Percentiles rank a stretch among this genome's conserved stretches.
Evolutionary conservation across 495 filamentous ascomycete species (phyloP).

Genomic region (Penicillium argentinense): DNA sequence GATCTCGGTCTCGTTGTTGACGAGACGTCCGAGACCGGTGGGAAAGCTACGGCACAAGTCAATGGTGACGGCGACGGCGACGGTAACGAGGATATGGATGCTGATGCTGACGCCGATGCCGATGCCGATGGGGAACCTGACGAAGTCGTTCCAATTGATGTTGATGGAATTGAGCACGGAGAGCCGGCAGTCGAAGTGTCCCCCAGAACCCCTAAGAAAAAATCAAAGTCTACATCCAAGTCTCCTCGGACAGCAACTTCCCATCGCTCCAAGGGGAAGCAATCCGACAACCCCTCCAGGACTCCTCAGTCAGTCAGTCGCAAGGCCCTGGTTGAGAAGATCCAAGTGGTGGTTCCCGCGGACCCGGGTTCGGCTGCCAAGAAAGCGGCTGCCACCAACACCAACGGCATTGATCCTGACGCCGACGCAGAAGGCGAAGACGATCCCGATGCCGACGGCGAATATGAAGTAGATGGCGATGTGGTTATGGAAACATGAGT

Average conservation of each 20-base stretch:
- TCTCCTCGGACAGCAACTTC: constrained; percentile 20
- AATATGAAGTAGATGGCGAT: constrained; percentile 39
- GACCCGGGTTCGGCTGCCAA: constrained; percentile 22
- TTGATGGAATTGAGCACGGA: constrained; percentile 29
- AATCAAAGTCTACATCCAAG: constrained; percentile 10
- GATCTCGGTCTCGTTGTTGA: constrained; percentile 10
- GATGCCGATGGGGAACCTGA: not conserved
- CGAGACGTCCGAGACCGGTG: constrained; percentile 1
- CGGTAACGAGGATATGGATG: constrained; percentile 3
- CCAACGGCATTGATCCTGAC: constrained; percentile 26
- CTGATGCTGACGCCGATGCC: constrained; percentile 14
- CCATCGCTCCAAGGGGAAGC: constrained; percentile 22
- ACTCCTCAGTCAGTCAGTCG: constrained; percentile 32
- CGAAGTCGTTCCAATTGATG: constrained; percentile 4
- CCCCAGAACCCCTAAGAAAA: constrained; percentile 19
- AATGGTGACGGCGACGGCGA: constrained; percentile 10
- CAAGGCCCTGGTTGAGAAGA: constrained; percentile 42
- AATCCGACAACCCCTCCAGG: constrained; percentile 15
- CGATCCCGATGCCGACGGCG: constrained; percentile 29
- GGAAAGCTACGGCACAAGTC: not conserved
- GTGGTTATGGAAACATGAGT: constrained; percentile 39
- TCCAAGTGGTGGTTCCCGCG: constrained; percentile 35
- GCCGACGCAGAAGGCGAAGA: constrained; percentile 32
- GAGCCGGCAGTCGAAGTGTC: constrained; percentile 14
- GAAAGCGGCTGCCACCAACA: constrained; percentile 4